Conservation (phyloP, 2,329 filamentous ascomycete species). For the Neoarthrinium moseri region DNA sequence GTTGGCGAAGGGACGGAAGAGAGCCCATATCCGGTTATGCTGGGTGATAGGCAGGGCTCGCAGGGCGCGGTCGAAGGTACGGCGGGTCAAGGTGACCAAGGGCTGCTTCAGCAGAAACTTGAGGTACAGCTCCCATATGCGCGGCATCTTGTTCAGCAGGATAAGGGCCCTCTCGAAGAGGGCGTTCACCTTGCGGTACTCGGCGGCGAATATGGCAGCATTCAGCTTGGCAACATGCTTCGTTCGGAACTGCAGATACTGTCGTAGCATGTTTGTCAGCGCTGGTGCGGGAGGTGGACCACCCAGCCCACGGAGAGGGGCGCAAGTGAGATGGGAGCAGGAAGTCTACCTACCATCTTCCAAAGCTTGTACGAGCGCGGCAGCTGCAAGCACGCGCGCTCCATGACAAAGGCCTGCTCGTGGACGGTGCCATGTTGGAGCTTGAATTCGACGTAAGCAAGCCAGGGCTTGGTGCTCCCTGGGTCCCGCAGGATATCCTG, state of each 20-base stretch:
- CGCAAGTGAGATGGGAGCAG: constrained; percentile 8
- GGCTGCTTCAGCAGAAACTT: constrained; percentile 88
- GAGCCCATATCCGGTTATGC: constrained; percentile 90
- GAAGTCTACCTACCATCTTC: constrained; percentile 69
- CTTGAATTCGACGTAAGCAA: constrained; percentile 92
- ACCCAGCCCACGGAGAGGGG: constrained; percentile 14
- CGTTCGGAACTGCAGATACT: constrained; percentile 84
- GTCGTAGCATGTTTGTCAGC: too few relatives aligned
- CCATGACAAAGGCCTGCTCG: constrained; percentile 85
- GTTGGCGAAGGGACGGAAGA: constrained; percentile 88
- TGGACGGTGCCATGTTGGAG: constrained; percentile 77
- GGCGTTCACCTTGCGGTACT: constrained; percentile 91
- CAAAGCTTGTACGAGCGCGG: constrained; percentile 97
- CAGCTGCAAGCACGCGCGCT: constrained; percentile 84
- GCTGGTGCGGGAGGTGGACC: too few relatives aligned
- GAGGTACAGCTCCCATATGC: constrained; percentile 98
- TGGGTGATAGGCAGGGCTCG: constrained; percentile 91
- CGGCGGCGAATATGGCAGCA: constrained; percentile 71
- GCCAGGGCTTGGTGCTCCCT: constrained; percentile 88
- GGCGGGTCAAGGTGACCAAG: constrained; percentile 81
- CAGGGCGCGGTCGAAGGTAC: constrained; percentile 88
- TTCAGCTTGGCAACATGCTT: constrained; percentile 83
- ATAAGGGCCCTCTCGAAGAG: constrained; percentile 92
- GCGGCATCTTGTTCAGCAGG: constrained; percentile 96
- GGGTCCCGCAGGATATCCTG: constrained; percentile 88